Evolutionary conservation across 345 rosid species (phyloP), one percentile per base, ranked within the genome.

Genomic region (Populus davidiana): DNA sequence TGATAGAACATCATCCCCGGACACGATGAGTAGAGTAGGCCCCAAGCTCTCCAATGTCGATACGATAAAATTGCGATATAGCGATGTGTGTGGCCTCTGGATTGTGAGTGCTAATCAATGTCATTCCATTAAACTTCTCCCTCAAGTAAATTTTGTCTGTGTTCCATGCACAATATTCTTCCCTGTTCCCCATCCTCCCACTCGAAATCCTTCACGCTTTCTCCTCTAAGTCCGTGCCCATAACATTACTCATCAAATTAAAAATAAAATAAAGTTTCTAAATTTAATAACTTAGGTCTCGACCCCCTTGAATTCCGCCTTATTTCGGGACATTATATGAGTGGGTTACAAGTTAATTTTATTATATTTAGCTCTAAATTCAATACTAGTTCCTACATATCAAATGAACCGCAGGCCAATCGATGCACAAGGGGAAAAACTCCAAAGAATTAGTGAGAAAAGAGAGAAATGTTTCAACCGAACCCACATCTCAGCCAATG

Each of bases 301-400:
- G 78, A 69, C 69, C 50, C 76, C 83, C 93, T 80, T 73, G 70
- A 87, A 80, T 91, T 88, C 83, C 86, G 90, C 91, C 92, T 86
- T 82, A 73, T 85, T 84, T 85, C 82, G 56, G 79, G 89, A 72
- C 77, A 79, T 74, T 74, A 69, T 78, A 43, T 80, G 72, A 68
- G 72, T 77, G 50, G 72, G 72, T 43, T 71, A 56, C 49, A 83
- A 69, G 79, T 74, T 82, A 35, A 73, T 44, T 47, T 52, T 74
- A 74, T 27, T 68, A 8, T 74, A 74, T 44, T 62, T 13, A 69
- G 79, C 72, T 80, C 76, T 70, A 12, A 52, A 50, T 36, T 63
- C 79, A 70, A 80, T 54, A 69, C 56, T 68, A 56, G 41, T 41
- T 61, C 35, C 78, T 21, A 17, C 29, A 67, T 31, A 12, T 10